A percentile compares a stretch with the other conserved stretches of the same genome.
These are phyloP conservation scores for Hygrocybe coccinea DNA, from an alignment of 768 basidiomycete species.

Conservation along the genomic window DNA sequence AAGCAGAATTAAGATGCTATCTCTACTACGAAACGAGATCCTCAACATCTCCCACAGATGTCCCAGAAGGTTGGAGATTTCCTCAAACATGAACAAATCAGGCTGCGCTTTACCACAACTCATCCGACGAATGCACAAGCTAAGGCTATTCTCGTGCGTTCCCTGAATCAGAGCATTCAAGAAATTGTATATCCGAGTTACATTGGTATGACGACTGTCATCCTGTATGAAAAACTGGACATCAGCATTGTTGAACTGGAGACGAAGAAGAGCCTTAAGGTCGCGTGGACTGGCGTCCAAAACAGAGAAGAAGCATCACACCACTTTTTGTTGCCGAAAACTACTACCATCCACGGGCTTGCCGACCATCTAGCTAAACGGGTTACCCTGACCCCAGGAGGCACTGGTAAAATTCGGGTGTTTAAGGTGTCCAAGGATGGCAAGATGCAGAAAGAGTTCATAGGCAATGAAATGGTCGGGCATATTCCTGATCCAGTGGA, in stretches of 20 bases:
- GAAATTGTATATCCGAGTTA: constrained; percentile 93
- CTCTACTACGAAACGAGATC: no score
- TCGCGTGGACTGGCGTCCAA: constrained; percentile 93
- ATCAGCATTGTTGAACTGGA: constrained; percentile 98
- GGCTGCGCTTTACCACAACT: constrained; percentile 97
- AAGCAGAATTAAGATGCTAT: constrained; percentile 93
- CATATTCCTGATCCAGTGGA: constrained; percentile 93
- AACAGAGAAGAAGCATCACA: constrained; percentile 93
- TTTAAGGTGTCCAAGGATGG: constrained; percentile 94
- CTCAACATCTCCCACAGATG: constrained; percentile 67
- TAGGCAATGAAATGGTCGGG: constrained; percentile 92
- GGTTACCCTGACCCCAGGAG: constrained; percentile 73
- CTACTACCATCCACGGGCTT: constrained; percentile 86
- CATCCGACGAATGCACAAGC: constrained; percentile 79
- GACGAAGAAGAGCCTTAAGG: constrained; percentile 95
- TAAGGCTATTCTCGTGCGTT: constrained; percentile 87
- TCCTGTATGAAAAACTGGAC: constrained; percentile 93
- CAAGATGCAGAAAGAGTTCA: constrained; percentile 89
- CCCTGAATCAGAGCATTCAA: constrained; percentile 90
- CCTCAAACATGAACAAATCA: constrained; percentile 90
- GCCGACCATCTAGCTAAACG: constrained; percentile 80
- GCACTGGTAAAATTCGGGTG: constrained; percentile 85
- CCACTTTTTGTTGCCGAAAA: constrained; percentile 94
- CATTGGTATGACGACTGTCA: constrained; percentile 78
- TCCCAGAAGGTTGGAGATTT: constrained; percentile 86